Base-by-base conservation (phyloP, 1,139 yeast genomes). In the Sugiyamaella sp. region DNA sequence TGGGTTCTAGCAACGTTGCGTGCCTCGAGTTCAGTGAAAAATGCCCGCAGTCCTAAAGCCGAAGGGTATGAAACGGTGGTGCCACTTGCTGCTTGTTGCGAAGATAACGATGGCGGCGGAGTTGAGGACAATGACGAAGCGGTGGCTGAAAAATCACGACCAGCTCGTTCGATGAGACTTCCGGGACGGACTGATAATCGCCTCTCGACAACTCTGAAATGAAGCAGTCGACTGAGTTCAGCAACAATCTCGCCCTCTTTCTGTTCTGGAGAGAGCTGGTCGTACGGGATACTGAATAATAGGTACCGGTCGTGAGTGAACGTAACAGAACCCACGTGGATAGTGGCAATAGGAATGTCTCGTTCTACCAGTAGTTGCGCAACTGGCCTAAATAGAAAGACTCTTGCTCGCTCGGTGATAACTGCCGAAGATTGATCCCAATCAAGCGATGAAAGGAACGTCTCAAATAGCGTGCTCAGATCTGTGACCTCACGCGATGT, bases 281-380 rank as follows among this genome's bases (percentile, higher is more conserved):
- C 33, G 40, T 33, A 44, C 21, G 48, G 41, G 1, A 33, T 10
- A 4, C 37, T 38, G 29, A 44, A 44, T 24, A 44, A 19, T 10
- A 27, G 37, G 33, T 44, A 29, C n/a, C 48, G 39, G 17, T 44
- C 48, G 40, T 44, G 48, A 33, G 24, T 32, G 33, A 44, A 35
- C 17, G 48, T 12, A 4, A 33, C 40, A 33, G 21, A 10, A 3
- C 41, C 48, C 12, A 44, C 48, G 9, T 41, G 48, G 14, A 44
- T 44, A 9, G 48, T 20, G 4, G 48, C 32, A 22, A 44, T 44
- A 19, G 32, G 14, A 12, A 44, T 21, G 6, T 17, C 21, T 4
- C 48, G 39, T 17, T 44, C 48, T 12, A 44, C 48, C 3, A 44
- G 19, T n/a, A 44, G 24, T 16, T 33, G 48, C 4, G 48, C 40